Conservation (phyloP, 441 rosid species). For the Codiaeum variegatum region DNA sequence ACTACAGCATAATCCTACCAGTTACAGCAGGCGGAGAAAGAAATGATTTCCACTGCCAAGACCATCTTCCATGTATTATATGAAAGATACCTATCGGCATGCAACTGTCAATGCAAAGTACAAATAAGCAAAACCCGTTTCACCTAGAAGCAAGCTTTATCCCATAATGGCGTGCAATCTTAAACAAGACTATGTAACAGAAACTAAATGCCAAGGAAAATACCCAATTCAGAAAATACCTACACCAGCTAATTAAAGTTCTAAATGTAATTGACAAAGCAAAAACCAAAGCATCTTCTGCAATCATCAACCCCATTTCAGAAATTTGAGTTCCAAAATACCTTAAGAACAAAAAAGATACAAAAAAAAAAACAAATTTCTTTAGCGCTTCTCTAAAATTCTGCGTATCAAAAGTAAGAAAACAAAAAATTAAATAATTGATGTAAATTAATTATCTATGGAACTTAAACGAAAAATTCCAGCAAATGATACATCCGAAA, state of each 20-base stretch:
- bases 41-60: neutral
- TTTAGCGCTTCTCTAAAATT: neutral
- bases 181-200: neutral
- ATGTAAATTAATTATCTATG: neutral
- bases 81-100: neutral
- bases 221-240: neutral
- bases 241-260: neutral
- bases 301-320: neutral
- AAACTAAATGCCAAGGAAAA: neutral
- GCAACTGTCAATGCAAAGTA: neutral
- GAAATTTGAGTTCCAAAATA: neutral
- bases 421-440: neutral
- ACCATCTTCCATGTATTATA: neutral
- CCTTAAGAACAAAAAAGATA: neutral
- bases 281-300: neutral
- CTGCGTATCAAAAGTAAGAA: neutral
- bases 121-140: neutral
- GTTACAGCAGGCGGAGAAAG: neutral
- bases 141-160: neutral
- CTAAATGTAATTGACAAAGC: neutral
- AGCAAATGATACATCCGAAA: neutral
- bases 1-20: neutral
- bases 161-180: neutral
- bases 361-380: neutral
- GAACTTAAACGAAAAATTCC: neutral